Percentiles rank a stretch among this genome's conserved stretches.
These are phyloP conservation scores for Botrytis galanthina DNA, from an alignment of 2,329 filamentous ascomycete species.

Conservation along the genomic window DNA sequence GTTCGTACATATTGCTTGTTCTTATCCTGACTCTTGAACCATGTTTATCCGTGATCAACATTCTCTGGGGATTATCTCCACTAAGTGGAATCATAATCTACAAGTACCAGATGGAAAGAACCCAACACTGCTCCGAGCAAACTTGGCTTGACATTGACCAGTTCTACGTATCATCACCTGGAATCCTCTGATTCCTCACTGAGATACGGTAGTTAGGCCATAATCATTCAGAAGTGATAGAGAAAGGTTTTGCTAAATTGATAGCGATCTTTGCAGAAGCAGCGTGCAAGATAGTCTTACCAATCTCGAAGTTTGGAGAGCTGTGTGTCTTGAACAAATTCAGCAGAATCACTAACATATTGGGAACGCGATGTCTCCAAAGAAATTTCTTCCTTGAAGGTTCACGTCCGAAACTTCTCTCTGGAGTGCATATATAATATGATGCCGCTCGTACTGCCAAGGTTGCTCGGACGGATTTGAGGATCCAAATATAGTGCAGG, in stretches of 20 bases:
- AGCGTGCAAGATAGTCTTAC: not conserved
- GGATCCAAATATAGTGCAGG: not conserved
- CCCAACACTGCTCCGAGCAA: not conserved
- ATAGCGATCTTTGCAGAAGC: not conserved
- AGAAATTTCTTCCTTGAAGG: not conserved
- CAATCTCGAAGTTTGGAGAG: not conserved
- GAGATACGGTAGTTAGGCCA: not conserved
- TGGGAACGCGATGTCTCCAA: not conserved
- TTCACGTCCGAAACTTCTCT: not conserved
- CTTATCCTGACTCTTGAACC: not conserved
- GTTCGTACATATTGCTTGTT: not conserved
- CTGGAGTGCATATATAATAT: not conserved
- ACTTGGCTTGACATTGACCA: not conserved
- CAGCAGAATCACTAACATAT: not conserved
- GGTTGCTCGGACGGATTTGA: not conserved
- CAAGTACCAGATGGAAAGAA: not conserved
- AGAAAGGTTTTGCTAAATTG: not conserved
- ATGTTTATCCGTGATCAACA: not conserved
- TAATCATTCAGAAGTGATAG: not conserved
- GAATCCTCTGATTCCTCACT: too few species aligned
- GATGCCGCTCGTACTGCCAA: not conserved
- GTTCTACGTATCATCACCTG: not conserved
- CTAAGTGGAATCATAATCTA: not conserved
- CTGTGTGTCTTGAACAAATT: not conserved
- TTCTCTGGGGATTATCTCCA: not conserved